Evolutionary conservation across 1,139 yeast genomes (phyloP).

Genomic region (Debaryomyces psychrophilus): DNA sequence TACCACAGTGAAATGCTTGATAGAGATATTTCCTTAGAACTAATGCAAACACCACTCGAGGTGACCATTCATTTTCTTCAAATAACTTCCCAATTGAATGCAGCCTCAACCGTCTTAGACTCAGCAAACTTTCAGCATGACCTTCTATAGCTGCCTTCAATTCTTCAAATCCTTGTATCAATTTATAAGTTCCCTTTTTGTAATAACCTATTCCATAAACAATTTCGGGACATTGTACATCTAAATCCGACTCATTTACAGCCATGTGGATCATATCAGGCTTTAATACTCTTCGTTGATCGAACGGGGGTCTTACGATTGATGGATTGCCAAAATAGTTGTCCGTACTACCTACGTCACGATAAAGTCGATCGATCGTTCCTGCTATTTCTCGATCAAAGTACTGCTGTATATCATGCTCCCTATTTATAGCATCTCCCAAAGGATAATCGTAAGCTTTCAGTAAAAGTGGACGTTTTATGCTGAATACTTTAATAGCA

Average conservation of each 20-base stretch:
- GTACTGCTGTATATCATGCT: slow-evolving; percentile 7
- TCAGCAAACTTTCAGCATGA: too few relatives aligned
- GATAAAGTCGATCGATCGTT: slow-evolving; percentile 3
- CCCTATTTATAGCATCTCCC: slow-evolving; percentile 8
- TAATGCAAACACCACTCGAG: not conserved
- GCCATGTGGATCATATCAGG: not conserved
- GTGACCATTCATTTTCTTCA: not conserved
- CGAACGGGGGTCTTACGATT: slow-evolving; percentile 7
- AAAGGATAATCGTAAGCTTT: slow-evolving; percentile 4
- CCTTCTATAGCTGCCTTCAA: not conserved
- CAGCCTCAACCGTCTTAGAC: not conserved
- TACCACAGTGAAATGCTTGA: slow-evolving; percentile 10
- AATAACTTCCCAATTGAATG: not conserved
- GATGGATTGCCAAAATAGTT: slow-evolving; percentile 7
- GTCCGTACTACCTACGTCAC: too few relatives aligned
- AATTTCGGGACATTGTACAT: slow-evolving; percentile 1
- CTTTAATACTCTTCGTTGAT: not conserved
- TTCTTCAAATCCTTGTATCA: slow-evolving; percentile 4
- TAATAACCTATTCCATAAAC: slow-evolving; percentile 10
- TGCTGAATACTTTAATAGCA: not conserved
- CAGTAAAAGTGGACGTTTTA: not conserved
- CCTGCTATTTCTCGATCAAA: slow-evolving; percentile 6
- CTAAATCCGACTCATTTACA: too few relatives aligned
- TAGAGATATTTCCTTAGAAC: not conserved
- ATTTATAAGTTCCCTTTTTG: slow-evolving; percentile 7